A percentile compares a stretch with the other conserved stretches of the same genome.
Evolutionary conservation across 345 rosid species (phyloP).

Genomic region (Angophora floribunda): DNA sequence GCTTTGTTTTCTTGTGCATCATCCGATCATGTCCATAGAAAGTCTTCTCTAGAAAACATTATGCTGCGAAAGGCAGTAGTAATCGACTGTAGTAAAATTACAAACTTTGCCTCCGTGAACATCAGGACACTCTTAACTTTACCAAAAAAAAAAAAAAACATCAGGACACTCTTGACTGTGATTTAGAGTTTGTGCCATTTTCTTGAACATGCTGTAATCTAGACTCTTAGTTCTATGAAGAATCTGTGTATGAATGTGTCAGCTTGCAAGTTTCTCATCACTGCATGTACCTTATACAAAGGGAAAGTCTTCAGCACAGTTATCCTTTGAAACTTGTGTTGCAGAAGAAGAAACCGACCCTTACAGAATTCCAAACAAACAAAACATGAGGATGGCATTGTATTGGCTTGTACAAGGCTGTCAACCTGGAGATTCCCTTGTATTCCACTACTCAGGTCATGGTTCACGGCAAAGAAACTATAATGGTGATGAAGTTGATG

Average conservation of each 20-base stretch:
- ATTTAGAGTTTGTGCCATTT: neutral
- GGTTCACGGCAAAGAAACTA: constrained; percentile 73
- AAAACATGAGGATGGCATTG: constrained; percentile 79
- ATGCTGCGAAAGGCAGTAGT: neutral
- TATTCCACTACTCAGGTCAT: constrained; percentile 85
- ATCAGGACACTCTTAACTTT: neutral
- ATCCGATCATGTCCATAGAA: neutral
- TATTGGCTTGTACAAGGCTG: constrained; percentile 89
- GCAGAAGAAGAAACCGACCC: constrained; percentile 92
- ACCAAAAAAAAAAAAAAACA: too few relatives aligned
- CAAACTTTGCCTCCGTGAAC: neutral
- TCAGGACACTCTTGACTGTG: neutral
- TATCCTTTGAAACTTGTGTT: neutral
- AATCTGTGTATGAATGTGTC: neutral
- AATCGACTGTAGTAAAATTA: neutral
- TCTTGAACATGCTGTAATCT: neutral
- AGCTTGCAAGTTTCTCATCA: neutral
- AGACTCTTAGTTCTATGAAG: neutral
- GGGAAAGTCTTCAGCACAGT: neutral
- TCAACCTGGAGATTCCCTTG: constrained; percentile 80
- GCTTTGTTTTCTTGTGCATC: neutral
- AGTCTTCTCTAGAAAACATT: neutral
- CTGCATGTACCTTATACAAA: neutral
- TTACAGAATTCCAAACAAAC: constrained; percentile 56
- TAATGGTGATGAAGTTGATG: constrained; percentile 80